These are phyloP conservation scores for Penium margaritaceum DNA, from an alignment of 139 green algal species.

Conservation along the genomic window DNA sequence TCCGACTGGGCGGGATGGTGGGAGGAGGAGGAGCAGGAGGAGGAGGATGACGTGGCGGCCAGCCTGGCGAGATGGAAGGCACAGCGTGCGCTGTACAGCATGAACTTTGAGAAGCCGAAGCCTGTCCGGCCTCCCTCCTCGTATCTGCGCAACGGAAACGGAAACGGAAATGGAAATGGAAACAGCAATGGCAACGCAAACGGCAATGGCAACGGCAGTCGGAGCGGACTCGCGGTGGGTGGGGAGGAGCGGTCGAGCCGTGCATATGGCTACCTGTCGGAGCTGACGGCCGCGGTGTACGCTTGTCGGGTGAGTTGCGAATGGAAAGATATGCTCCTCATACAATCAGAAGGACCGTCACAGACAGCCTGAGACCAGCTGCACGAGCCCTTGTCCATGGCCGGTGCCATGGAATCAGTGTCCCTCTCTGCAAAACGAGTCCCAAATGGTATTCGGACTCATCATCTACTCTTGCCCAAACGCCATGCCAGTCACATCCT, in stretches of 20 bases:
- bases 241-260: slow-evolving; percentile 13
- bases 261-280: slow-evolving; percentile 13
- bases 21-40: not conserved
- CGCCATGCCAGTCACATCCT: too few species aligned
- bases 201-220: too few species aligned
- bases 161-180: not conserved
- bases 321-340: too few species aligned
- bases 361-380: too few species aligned
- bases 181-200: too few species aligned
- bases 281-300: slow-evolving; percentile 21
- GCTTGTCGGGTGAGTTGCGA: not conserved
- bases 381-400: too few species aligned
- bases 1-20: not conserved
- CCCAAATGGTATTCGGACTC: too few species aligned
- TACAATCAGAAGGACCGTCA: too few species aligned
- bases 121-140: not conserved
- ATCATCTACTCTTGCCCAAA: too few species aligned
- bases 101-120: not conserved
- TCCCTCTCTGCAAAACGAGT: too few species aligned
- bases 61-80: slow-evolving; percentile 5
- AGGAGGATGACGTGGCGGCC: not conserved
- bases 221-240: slow-evolving; percentile 3
- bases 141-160: not conserved
- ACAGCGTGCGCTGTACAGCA: not conserved
- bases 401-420: too few species aligned